These are phyloP conservation scores for Dryadomyces quercivorus DNA, from an alignment of 2,329 filamentous ascomycete species.

Conservation along the genomic window DNA sequence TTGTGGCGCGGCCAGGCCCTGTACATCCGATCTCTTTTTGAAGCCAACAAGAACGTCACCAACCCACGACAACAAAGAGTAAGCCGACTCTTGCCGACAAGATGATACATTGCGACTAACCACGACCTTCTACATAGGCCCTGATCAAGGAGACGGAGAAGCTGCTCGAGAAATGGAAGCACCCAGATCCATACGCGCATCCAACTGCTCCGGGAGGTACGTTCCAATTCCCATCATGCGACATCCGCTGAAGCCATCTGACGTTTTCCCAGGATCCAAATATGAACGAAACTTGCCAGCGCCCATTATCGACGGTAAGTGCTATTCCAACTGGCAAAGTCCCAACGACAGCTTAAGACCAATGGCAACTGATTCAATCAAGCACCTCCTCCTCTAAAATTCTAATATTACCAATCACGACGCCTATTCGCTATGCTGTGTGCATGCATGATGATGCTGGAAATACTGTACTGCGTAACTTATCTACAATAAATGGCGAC, in stretches of 20 bases:
- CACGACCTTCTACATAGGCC: constrained; percentile 36
- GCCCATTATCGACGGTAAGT: constrained; percentile 71
- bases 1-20: constrained; percentile 93
- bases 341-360: background rate
- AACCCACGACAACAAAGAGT: constrained; percentile 83
- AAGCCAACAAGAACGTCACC: constrained; percentile 75
- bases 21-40: constrained; percentile 90
- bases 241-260: background rate
- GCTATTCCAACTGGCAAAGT: too few species aligned
- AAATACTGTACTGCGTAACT: background rate
- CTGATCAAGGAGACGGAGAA: constrained; percentile 81
- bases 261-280: constrained; percentile 59
- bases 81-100: constrained; percentile 17
- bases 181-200: constrained; percentile 82
- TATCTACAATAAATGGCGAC: background rate
- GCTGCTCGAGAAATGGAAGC: constrained; percentile 86
- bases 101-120: constrained; percentile 3
- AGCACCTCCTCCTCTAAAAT: background rate
- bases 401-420: constrained; percentile 11
- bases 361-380: background rate
- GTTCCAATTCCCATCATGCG: constrained; percentile 14
- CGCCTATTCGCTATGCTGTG: background rate
- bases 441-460: background rate
- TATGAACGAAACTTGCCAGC: constrained; percentile 86
- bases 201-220: constrained; percentile 89